Conservation (phyloP, 495 filamentous ascomycete genomes). For the Trichoderma asperelloides region DNA sequence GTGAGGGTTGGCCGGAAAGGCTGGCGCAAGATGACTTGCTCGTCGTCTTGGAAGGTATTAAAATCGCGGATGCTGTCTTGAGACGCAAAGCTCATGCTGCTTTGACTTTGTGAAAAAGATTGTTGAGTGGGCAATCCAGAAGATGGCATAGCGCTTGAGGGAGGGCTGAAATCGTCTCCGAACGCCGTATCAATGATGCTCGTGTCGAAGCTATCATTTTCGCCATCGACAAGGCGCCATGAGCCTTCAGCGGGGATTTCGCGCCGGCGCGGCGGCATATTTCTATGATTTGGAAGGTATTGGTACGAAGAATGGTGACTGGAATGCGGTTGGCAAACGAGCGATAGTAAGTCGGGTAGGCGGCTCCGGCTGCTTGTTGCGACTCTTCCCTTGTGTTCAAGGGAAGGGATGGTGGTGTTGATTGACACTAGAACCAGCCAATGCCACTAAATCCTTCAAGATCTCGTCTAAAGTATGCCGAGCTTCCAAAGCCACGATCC, state of each 20-base stretch:
- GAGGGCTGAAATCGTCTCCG: slow-evolving; percentile 25
- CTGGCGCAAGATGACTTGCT: slow-evolving; percentile 31
- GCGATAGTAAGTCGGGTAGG: not conserved
- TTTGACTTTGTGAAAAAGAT: slow-evolving; percentile 24
- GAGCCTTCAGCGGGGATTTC: slow-evolving; percentile 32
- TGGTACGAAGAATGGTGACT: not conserved
- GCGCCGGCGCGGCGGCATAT: slow-evolving; percentile 10
- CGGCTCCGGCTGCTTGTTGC: too few species aligned
- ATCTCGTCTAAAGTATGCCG: not conserved
- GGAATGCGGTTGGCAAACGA: not conserved
- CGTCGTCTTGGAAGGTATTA: slow-evolving; percentile 31
- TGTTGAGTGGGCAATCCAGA: slow-evolving; percentile 11
- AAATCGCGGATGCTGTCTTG: slow-evolving; percentile 39
- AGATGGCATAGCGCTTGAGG: not conserved
- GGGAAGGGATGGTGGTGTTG: too few species aligned
- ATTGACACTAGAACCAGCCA: not conserved
- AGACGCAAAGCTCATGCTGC: slow-evolving; percentile 26
- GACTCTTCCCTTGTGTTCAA: too few species aligned
- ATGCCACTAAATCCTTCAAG: not conserved
- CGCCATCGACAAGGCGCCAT: slow-evolving; percentile 43
- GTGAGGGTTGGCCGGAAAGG: slow-evolving; percentile 38
- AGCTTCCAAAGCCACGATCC: not conserved
- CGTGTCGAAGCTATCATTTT: slow-evolving; percentile 43
- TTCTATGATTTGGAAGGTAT: not conserved
- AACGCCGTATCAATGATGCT: slow-evolving; percentile 26